Evolutionary conservation across 495 filamentous ascomycete genomes (phyloP), one percentile per base, ranked within the genome.

Genomic region (Massariosphaeria phaeospora): DNA sequence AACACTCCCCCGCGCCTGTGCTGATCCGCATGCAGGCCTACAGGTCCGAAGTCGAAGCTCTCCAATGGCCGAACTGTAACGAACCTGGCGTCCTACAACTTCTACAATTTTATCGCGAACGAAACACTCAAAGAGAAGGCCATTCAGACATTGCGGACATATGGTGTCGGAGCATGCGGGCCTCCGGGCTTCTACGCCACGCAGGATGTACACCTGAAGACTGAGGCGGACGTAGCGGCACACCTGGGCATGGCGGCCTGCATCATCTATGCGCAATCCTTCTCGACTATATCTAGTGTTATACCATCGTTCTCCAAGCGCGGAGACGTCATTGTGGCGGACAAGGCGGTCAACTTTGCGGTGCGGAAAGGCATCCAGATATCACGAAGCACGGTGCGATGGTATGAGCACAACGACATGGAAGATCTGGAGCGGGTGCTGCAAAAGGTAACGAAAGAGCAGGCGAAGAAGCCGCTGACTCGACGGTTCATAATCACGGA

Each of bases 121-220:
- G 90, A 96, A 52, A 78, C 82, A 8, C 80, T 99, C 61, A 96
- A 95, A 66, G 89, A 96, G 48, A 90, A 94, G 66, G 93, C 91
- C 0, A 88, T 97, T 57, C 84, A 89, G 65, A 93, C 91, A 5
- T 79, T 99, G 21, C 87, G 91, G 44, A 91, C 84, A 53, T 97
- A 99, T 63, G 93, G 93, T 35, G 94, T 97, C 30, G 93, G 93
- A 18, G 90, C 93, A 45, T 99, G 93, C 70, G 90, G 91, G 29
- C 93, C 93, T 2, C 91, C 93, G 12, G 89, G 91, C 30, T 99
- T 99, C 73, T 99, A 99, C 73, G 93, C 90, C 47, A 97, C 88
- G 21, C 94, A 99, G 67, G 93, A 99, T 72, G 90, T 99, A 17
- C 94, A 99, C 70, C 89, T 96, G 81, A 89, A 91, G 73, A 88